phyloP scores from a whole-genome alignment of 2,329 filamentous ascomycete species.

The Verticillium dahliae region DNA sequence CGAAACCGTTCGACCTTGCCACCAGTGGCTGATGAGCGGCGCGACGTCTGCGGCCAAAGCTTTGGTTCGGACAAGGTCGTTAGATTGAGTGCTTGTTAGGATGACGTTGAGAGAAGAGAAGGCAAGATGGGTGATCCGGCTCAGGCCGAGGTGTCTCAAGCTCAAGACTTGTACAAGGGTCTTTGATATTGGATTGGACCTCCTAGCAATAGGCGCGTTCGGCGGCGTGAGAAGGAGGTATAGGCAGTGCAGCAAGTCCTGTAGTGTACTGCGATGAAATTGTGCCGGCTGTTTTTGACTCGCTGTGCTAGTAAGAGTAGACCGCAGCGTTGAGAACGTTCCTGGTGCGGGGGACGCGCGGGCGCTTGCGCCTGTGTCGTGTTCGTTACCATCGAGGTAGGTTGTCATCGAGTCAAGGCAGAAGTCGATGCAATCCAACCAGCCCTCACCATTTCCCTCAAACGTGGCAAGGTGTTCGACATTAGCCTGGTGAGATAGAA shows the following conservation, averaged over 20 bases:
- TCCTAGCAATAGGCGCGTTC: conserved; percentile 59
- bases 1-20: conserved; percentile 62
- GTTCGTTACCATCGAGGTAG: conserved; percentile 36
- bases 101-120: conserved; percentile 72
- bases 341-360: conserved; percentile 42
- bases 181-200: conserved; percentile 48
- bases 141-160: conserved; percentile 49
- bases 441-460: conserved; percentile 45
- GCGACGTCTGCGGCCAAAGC: conserved; percentile 55
- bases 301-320: background rate
- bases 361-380: conserved; percentile 18
- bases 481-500: conserved; percentile 70
- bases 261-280: conserved; percentile 11
- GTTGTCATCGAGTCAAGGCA: conserved; percentile 56
- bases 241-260: conserved; percentile 60
- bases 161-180: conserved; percentile 56
- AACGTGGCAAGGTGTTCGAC: conserved; percentile 65
- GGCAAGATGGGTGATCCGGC: conserved; percentile 61
- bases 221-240: conserved; percentile 55
- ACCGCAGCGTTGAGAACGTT: conserved; percentile 9
- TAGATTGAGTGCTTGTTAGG: conserved; percentile 58
- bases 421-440: conserved; percentile 66
- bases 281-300: conserved; percentile 15
- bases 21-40: conserved; percentile 68
- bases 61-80: conserved; percentile 59